Base-by-base conservation (phyloP, 208 protist genomes). In the Leishmania aethiopica region DNA sequence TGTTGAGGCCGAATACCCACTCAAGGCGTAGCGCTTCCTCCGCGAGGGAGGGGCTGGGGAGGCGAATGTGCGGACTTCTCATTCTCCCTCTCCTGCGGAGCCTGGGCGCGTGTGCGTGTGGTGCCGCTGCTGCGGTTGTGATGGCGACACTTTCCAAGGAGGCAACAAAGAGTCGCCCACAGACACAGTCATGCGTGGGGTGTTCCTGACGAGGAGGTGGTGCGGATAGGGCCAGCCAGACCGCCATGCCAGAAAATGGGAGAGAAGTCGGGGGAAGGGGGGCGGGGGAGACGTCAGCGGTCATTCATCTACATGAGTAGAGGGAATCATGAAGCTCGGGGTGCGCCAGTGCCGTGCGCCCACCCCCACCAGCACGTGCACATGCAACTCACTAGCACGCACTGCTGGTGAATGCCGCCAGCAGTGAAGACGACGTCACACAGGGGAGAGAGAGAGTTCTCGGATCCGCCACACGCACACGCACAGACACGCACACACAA, bases 1-100 rank as follows among this genome's bases (percentile, higher is more conserved):
- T 96, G 87, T 98, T 94, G 42, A 98, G 90, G 37, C 97, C 97
- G 86, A 98, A 98, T 32, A 84, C 92, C 95, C 96, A 99, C 64
- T 96, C 89, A 28, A 99, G 91, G 47, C 79, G 57, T 3, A 98
- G 88, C 47, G 88, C 89, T 57, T 94, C 84, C 81, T 97, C 81
- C 25, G 93, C 71, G 77, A 87, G 73, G 84, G 75, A 55, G 57
- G 77, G 60, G 35, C 57, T 71, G 80, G 79, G 78, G 79, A 86
- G 76, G 75, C 81, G 84, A 19, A 89, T 73, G 72, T 89, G 87
- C 15, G 86, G 84, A 0, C 80, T 80, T 19, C 51, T 75, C 70
- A 79, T 84, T 11, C n/a, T 42, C 11, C 32, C 47, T 75, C 13
- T 40, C 22, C 28, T 6, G 19, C n/a, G 8, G 2, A 42, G 59